Evolutionary conservation across 805 yeast species (phyloP), one percentile per base, ranked within the genome.

Genomic region (Starmerella stellata): DNA sequence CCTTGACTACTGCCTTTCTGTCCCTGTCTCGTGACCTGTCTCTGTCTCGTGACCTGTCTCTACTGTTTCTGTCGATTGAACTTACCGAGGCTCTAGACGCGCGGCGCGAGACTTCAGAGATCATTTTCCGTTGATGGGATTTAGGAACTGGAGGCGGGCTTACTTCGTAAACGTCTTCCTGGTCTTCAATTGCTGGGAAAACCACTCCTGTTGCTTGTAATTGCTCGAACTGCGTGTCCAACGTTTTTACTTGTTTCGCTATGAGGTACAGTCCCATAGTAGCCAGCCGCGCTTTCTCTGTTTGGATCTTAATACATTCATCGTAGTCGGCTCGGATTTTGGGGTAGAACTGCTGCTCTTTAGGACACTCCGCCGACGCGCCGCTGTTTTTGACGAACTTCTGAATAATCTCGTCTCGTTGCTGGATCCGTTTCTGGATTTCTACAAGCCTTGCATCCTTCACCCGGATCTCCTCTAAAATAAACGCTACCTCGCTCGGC

Each of bases 301-400:
- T 69, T 54, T 87, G 95, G 30, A 81, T 49, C 38, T 62, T 62
- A 38, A 68, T 63, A 5, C 77, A 74, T 34, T 64, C 60, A 28
- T 65, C 66, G 61, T 75, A 70, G 40, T 78, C 87, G 33, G 75
- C 77, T 34, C 70, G 67, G 5, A 85, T 77, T 49, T 75, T 75
- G 21, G 70, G 65, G 48, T 70, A 69, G 3, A 78, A 51, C 43
- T 67, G 74, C 34, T 64, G 70, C 53, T 87, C 98, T 46, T 81
- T 78, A 2, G 95, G 90, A 56, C 77, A 77, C 45, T 74, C 78
- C 1, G 76, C 68, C 32, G 77, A 59, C 1, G 94, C 76, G 1
- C 95, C 95, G 57, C 80, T 74, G 36, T 78, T 75, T 46, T 76
- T 72, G 44, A 83, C 78, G 55, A 72, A 76, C 54, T 82, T 83